Conservation (phyloP, 1,139 yeast species). For the Protomyces lactucae-debilis region DNA sequence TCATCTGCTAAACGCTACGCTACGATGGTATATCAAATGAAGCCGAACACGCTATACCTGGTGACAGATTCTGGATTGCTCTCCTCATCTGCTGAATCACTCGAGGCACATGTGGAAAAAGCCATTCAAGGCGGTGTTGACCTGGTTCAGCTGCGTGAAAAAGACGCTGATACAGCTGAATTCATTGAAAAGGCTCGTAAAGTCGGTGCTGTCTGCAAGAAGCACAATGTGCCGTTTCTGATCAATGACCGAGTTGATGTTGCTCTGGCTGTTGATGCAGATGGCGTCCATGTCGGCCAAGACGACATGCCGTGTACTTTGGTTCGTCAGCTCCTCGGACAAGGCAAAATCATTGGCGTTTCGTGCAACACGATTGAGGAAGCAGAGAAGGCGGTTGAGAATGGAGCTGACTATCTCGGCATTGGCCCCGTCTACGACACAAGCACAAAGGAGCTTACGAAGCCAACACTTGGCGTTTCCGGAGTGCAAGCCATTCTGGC, state of each 20-base stretch:
- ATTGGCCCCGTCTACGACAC: conserved; percentile 80
- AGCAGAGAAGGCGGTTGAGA: conserved; percentile 51
- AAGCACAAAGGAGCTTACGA: conserved; percentile 56
- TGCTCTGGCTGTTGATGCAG: conserved; percentile 84
- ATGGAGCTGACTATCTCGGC: conserved; percentile 75
- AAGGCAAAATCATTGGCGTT: conserved; percentile 72
- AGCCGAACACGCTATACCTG: conserved; percentile 55
- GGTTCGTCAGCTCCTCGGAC: conserved; percentile 64
- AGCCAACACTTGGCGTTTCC: conserved; percentile 57
- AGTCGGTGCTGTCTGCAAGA: conserved; percentile 58
- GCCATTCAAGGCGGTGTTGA: conserved; percentile 72
- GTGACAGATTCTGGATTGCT: conserved; percentile 80
- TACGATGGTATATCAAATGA: neutral
- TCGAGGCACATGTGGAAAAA: conserved; percentile 49
- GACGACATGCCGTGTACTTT: conserved; percentile 64
- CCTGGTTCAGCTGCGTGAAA: conserved; percentile 78
- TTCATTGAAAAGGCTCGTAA: conserved; percentile 59
- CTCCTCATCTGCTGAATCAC: conserved; percentile 54
- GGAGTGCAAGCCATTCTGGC: conserved; percentile 58
- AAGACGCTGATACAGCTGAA: conserved; percentile 60
- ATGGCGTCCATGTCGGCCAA: conserved; percentile 92
- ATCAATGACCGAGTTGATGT: conserved; percentile 88
- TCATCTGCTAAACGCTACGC: neutral
- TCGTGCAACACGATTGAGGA: conserved; percentile 62
- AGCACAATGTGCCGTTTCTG: conserved; percentile 64